Base-by-base conservation (phyloP, 2,329 filamentous ascomycete species). In the Aspergillus niger region DNA sequence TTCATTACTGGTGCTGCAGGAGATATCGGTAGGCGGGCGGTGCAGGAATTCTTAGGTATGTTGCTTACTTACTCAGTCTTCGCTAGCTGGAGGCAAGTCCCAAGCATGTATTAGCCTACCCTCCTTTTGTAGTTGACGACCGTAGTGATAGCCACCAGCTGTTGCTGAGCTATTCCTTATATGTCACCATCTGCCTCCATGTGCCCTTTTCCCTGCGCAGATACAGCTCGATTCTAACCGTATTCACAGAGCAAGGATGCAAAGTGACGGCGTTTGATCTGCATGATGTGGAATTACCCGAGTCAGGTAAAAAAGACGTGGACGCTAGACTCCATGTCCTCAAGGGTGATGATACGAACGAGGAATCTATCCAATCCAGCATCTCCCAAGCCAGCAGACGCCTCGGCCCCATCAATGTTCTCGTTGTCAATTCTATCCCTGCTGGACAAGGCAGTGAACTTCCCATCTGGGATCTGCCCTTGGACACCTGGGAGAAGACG, bases 1-100 rank as follows among this genome's bases (percentile, higher is more conserved):
- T 83, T 86, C 60, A 75, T 85, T 26, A 84, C 83, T 0, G 83
- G 83, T 15, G 82, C 82, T 15, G 79, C 80, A 15, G 81, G 82
- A 13, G 80, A 80, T 3, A 83, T 85, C 69, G 83, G 83, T 2
- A 74, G 73, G 39, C 77, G 79, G 10, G 81, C 81, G 11, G 80
- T 84, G 4, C 73, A 76, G 52, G 82, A 85, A 65, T 83, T 86
- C 55, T 68, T 85, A 58, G 77, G 83, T 85, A 75, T 47, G 76
- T 69, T 32, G 22, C 53, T 43, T 53, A 44, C n/a, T 13, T 41
- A 24, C 26, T 39, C n/a, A 7, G 48, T 47, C 13, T 26, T 8
- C 22, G 8, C 17, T n/a, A n/a, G 22, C 2, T 38, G n/a, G 17
- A 30, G 48, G 36, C 20, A 30, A 30, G 26, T n/a, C 38, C 32